phyloP scores from a whole-genome alignment of 2,329 filamentous ascomycete species.

The Aspergillus texensis region DNA sequence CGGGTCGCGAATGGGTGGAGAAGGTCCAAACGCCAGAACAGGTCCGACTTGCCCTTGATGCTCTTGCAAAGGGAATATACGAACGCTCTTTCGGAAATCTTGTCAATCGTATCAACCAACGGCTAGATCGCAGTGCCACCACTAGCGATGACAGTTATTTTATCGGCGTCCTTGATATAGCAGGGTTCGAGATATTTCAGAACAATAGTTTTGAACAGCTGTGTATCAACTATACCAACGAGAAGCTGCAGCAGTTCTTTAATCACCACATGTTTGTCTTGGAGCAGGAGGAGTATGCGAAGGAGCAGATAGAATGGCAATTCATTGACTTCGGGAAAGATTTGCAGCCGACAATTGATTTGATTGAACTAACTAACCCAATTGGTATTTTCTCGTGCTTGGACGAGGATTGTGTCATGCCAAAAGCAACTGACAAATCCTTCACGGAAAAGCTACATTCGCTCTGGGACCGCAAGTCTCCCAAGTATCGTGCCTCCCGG shows the following conservation, averaged over 20 bases:
- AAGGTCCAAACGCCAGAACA: conserved; percentile 98
- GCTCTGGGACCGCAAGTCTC: conserved; percentile 93
- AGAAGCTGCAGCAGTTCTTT: conserved; percentile 99
- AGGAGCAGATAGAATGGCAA: conserved; percentile 98
- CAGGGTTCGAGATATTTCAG: conserved; percentile 98
- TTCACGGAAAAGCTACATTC: conserved; percentile 98
- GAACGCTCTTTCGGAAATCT: conserved; percentile 94
- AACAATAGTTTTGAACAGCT: conserved; percentile 98
- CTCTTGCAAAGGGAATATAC: conserved; percentile 94
- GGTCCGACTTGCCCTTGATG: conserved; percentile 85
- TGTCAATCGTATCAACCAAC: conserved; percentile 86
- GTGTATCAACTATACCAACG: conserved; percentile 99
- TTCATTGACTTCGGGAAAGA: conserved; percentile 99
- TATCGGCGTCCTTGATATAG: conserved; percentile 97
- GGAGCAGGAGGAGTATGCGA: conserved; percentile 96
- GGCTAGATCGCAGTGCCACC: conserved; percentile 83
- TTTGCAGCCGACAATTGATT: conserved; percentile 93
- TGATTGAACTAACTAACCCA: conserved; percentile 93
- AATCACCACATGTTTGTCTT: conserved; percentile 99
- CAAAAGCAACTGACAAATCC: conserved; percentile 93
- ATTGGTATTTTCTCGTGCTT: conserved; percentile 99
- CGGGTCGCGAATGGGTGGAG: conserved; percentile 96
- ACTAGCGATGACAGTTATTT: conserved; percentile 88
- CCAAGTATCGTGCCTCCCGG: conserved; percentile 87
- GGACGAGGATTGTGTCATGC: conserved; percentile 98